Percentiles rank a stretch among this genome's conserved stretches.
These are phyloP conservation scores for Fusarium nelsonii DNA, from an alignment of 2,329 filamentous ascomycete species.

Conservation along the genomic window DNA sequence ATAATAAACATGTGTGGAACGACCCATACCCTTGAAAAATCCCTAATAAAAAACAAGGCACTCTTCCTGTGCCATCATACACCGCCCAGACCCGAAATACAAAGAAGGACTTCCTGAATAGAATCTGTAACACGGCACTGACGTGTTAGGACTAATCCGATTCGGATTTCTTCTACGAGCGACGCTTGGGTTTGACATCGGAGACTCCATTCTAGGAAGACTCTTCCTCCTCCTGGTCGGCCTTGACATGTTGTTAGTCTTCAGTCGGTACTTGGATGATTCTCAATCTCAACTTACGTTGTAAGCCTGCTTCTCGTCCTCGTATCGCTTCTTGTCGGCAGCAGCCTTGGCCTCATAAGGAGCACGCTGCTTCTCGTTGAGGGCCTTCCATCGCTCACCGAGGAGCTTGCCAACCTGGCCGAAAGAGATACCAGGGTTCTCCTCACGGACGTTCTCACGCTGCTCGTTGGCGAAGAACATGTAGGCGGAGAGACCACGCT, in stretches of 20 bases:
- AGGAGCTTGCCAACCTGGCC: slow-evolving; percentile 99
- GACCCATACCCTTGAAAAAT: slow-evolving; percentile 52
- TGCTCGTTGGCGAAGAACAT: slow-evolving; percentile 99
- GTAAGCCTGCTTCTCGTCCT: slow-evolving; percentile 97
- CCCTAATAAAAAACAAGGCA: slow-evolving; percentile 55
- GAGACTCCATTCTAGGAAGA: slow-evolving; percentile 52
- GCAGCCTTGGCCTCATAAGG: slow-evolving; percentile 98
- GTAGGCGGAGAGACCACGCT: slow-evolving; percentile 99
- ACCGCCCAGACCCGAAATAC: slow-evolving; percentile 57
- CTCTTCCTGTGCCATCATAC: slow-evolving; percentile 58
- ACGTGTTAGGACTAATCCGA: slow-evolving; percentile 25
- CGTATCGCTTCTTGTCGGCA: slow-evolving; percentile 98
- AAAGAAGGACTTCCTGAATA: slow-evolving; percentile 46
- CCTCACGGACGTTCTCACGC: slow-evolving; percentile 96
- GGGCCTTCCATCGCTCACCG: slow-evolving; percentile 98
- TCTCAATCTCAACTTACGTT: slow-evolving; percentile 69
- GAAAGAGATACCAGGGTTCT: slow-evolving; percentile 98
- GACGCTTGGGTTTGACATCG: slow-evolving; percentile 24
- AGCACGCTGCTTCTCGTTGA: slow-evolving; percentile 90
- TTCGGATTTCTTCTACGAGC: slow-evolving; percentile 25
- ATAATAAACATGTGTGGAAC: slow-evolving; percentile 49
- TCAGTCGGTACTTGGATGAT: slow-evolving; percentile 1
- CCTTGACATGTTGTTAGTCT: slow-evolving; percentile 58
- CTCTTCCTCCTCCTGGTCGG: slow-evolving; percentile 72
- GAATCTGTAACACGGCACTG: slow-evolving; percentile 27